phyloP scores from a whole-genome alignment of 768 basidiomycete species.

The Cubamyces sp. region DNA sequence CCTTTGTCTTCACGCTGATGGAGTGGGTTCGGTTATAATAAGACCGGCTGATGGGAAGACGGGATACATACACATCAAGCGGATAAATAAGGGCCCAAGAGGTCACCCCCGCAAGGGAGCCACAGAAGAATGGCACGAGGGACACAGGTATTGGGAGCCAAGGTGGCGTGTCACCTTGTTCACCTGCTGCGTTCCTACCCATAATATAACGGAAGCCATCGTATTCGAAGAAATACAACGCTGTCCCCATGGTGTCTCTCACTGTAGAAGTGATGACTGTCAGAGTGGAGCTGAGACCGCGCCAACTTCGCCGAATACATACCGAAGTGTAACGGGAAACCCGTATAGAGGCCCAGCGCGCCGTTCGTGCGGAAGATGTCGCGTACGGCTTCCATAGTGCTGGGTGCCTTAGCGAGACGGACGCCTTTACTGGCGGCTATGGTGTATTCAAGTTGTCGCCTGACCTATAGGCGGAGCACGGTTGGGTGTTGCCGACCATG shows the following conservation, averaged over 20 bases:
- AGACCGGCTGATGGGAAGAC: neutral
- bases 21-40: constrained; percentile 20
- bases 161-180: constrained; percentile 79
- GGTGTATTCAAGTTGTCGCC: constrained; percentile 89
- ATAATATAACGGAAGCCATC: constrained; percentile 88
- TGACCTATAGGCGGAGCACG: constrained; percentile 54
- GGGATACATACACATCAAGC: constrained; percentile 75
- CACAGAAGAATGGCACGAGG: constrained; percentile 88
- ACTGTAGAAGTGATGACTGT: constrained; percentile 48
- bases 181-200: constrained; percentile 75
- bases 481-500: neutral
- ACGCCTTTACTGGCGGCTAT: constrained; percentile 84
- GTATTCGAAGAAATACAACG: constrained; percentile 92
- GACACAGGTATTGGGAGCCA: constrained; percentile 85
- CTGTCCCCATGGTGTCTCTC: constrained; percentile 88
- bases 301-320: constrained; percentile 30
- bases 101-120: constrained; percentile 83
- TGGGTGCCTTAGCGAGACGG: constrained; percentile 73
- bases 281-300: constrained; percentile 2
- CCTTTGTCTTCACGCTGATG: constrained; percentile 85
- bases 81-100: constrained; percentile 76
- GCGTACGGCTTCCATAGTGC: constrained; percentile 75
- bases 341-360: constrained; percentile 73
- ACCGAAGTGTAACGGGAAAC: constrained; percentile 88
- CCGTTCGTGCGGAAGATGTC: constrained; percentile 75